These are phyloP conservation scores for Cyberlindnera suaveolens DNA, from an alignment of 805 yeast genomes.

Conservation along the genomic window DNA sequence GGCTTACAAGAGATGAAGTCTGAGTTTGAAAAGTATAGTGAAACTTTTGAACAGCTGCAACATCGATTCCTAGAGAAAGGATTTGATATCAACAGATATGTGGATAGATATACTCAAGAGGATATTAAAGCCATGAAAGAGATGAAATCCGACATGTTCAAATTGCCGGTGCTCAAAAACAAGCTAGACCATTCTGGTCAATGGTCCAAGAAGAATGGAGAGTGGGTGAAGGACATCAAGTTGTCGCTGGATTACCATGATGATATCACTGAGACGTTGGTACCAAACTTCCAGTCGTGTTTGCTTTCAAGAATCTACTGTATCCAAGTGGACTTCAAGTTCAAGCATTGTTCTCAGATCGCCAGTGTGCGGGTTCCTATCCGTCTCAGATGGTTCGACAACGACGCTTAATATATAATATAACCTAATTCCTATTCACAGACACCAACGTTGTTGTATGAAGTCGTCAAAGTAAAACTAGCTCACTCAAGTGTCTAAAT, in stretches of 20 bases:
- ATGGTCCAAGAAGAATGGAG: constrained; percentile 12
- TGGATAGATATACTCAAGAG: constrained; percentile 8
- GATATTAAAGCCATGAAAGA: constrained; percentile 20
- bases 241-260: constrained; percentile 37
- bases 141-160: constrained; percentile 10
- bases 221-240: constrained; percentile 22
- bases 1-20: constrained; percentile 17
- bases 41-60: constrained; percentile 15
- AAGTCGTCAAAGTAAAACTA: too few species aligned
- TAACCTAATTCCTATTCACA: too few species aligned
- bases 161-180: constrained; percentile 13
- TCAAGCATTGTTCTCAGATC: constrained; percentile 19
- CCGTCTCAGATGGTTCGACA: constrained; percentile 27
- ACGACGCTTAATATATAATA: not conserved
- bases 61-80: constrained; percentile 5
- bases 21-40: constrained; percentile 16
- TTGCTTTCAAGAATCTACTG: constrained; percentile 53
- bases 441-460: too few species aligned
- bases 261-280: constrained; percentile 41
- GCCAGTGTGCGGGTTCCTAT: constrained; percentile 31
- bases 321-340: constrained; percentile 41
- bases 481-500: too few species aligned
- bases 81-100: constrained; percentile 4
- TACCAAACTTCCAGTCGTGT: constrained; percentile 62
- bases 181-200: constrained; percentile 25